Evolutionary conservation across 2,329 filamentous ascomycete genomes (phyloP).

Genomic region (Fusarium dlaminii): DNA sequence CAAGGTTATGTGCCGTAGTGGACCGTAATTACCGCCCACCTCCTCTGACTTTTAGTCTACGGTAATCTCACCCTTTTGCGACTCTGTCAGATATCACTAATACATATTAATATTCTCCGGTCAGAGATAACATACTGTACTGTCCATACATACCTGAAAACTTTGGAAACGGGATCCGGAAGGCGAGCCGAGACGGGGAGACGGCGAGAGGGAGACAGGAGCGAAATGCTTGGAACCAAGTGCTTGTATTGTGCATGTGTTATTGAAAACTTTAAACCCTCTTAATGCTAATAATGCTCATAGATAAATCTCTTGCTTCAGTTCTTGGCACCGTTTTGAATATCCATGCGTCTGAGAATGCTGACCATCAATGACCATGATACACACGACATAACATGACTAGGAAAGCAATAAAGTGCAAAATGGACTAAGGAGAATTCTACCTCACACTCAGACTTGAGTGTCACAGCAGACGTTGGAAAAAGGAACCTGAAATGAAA

Average conservation of each 20-base stretch:
- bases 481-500: not conserved
- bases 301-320: not conserved
- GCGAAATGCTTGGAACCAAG: not conserved
- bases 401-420: constrained; percentile 6
- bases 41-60: not conserved
- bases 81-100: constrained; percentile 22
- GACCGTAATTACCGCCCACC: not conserved
- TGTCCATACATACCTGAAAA: not conserved
- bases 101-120: not conserved
- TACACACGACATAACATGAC: not conserved
- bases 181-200: not conserved
- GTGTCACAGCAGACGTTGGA: not conserved
- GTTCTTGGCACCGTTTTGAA: not conserved
- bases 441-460: not conserved
- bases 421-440: not conserved
- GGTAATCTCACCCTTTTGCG: not conserved
- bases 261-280: not conserved
- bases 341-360: constrained; percentile 14
- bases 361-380: constrained; percentile 23
- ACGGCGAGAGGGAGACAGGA: not conserved
- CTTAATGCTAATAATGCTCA: not conserved
- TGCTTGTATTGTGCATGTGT: constrained; percentile 5
- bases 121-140: not conserved
- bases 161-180: not conserved
- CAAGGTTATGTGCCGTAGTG: not conserved